Conservation (phyloP, 345 rosid species). For the Gossypium raimondii region DNA sequence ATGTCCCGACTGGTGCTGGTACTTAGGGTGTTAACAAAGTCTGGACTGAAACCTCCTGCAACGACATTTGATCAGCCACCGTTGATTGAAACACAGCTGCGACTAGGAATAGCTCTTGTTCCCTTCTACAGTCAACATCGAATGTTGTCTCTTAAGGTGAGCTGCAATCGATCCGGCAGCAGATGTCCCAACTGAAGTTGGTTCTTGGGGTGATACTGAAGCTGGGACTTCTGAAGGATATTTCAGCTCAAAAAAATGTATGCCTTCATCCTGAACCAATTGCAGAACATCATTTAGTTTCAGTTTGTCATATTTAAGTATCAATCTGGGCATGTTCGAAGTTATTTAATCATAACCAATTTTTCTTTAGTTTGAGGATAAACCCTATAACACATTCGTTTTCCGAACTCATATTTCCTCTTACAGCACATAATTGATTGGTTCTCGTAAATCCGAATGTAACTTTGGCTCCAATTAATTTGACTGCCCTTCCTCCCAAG, state of each 20-base stretch:
- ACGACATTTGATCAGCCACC: no score
- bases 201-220: no score
- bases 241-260: constrained; percentile 9
- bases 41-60: background rate
- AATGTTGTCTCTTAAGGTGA: no score
- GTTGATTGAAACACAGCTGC: no score
- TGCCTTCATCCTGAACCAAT: constrained; percentile 49
- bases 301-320: background rate
- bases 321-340: background rate
- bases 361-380: background rate
- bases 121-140: no score
- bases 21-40: constrained; percentile 2
- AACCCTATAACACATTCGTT: background rate
- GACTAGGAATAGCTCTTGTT: no score
- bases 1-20: constrained; percentile 14
- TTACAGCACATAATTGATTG: constrained; percentile 36
- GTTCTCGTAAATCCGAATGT: constrained; percentile 36
- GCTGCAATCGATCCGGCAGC: no score
- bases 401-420: background rate
- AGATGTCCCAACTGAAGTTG: no score
- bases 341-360: background rate
- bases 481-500: constrained; percentile 41
- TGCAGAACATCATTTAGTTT: background rate
- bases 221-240: constrained; percentile 25
- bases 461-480: constrained; percentile 43